phyloP scores from a whole-genome alignment of 108 stramenopile genomes.

The Cyclotella sp. region DNA sequence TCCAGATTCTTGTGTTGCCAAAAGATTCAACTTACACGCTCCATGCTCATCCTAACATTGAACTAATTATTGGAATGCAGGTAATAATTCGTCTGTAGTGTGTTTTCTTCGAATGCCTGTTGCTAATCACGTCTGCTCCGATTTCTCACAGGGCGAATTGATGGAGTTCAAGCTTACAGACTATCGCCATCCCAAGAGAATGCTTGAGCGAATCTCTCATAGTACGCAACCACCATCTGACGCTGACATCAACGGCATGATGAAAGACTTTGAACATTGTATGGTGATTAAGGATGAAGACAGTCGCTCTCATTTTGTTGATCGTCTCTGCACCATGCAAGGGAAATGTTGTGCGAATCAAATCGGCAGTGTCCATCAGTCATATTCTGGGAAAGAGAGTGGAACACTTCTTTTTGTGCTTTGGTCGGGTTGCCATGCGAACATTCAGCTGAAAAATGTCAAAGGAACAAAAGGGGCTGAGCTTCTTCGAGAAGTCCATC shows the following conservation, averaged over 20 bases:
- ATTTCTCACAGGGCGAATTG: background rate
- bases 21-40: conserved; percentile 31
- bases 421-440: conserved; percentile 21
- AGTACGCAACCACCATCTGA: background rate
- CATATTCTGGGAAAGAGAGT: conserved; percentile 5
- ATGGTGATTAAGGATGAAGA: conserved; percentile 29
- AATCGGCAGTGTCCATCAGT: conserved; percentile 23
- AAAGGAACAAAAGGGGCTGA: conserved; percentile 8
- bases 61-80: conserved; percentile 28
- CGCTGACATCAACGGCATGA: conserved; percentile 8
- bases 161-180: conserved; percentile 11
- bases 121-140: background rate
- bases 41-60: conserved; percentile 64
- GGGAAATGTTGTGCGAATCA: conserved; percentile 17
- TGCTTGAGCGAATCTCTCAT: background rate
- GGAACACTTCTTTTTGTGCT: conserved; percentile 21
- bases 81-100: background rate
- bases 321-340: conserved; percentile 6
- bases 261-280: conserved; percentile 25
- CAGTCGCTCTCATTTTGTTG: conserved; percentile 11
- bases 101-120: background rate
- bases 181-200: conserved; percentile 1
- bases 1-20: conserved; percentile 25
- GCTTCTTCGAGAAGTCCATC: background rate
- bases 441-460: conserved; percentile 11